Base-by-base conservation (phyloP, 2,329 filamentous ascomycete genomes). In the Botrytis byssoidea region DNA sequence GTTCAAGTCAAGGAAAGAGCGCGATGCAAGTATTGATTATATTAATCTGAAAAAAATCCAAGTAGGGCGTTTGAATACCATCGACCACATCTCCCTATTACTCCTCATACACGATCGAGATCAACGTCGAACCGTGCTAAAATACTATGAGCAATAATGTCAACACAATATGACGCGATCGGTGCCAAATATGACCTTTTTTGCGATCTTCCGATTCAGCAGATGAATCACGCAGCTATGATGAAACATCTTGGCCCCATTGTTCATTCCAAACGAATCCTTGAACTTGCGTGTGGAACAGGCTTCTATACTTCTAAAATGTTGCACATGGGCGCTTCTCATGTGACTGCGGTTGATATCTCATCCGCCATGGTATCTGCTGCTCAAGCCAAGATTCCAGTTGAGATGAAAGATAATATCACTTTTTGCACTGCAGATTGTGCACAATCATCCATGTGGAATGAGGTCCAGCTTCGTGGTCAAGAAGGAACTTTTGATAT, bases 201-300 rank as follows among this genome's bases (percentile, higher is more conserved):
- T 14, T 60, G 20, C 9, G 9, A 14, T 55, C 18, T 60, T 25
- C 51, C 67, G 25, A 60, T 32, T 42, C 46, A 40, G 20, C 48
- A 70, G n/a, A 60, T 70, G 25, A 16, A 29, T 25, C 46, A 70
- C 16, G 18, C n/a, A 60, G 67, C 37, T 25, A 70, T 70, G 67
- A 60, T 29, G 9, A 25, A 32, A 60, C 67, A 29, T 6, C 22
- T 70, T 8, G 37, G n/a, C 18, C n/a, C 37, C 25, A 29, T 46
- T 9, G 25, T 22, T 60, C 22, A 18, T 25, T 59, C 67, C 22
- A 42, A 20, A 44, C 22, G 51, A 40, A 32, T 60, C 18, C 67
- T 70, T 16, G 67, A 70, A 35, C 67, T 70, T 29, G 67, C 67
- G 42, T 70, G 67, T 40, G 51, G 67, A 14, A 70, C 67, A 18